phyloP scores from a whole-genome alignment of 352 stramenopile genomes.

The Phytophthora quininea region DNA sequence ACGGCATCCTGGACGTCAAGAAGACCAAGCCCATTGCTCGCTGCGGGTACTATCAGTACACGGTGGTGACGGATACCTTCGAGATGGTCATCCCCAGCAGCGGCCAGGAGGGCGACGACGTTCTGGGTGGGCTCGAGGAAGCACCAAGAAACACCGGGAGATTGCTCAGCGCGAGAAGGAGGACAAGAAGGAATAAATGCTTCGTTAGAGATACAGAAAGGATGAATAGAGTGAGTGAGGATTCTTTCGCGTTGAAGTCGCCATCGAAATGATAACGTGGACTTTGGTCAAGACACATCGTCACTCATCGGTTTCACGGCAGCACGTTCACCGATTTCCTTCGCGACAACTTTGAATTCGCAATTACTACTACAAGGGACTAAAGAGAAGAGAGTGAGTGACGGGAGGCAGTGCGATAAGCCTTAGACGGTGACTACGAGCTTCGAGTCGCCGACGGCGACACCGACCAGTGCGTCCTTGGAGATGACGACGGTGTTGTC shows the following conservation, averaged over 20 bases:
- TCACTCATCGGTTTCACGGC: too few species aligned
- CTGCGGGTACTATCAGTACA: constrained; percentile 43
- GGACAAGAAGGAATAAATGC: constrained; percentile 16
- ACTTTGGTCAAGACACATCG: neutral
- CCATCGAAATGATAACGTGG: constrained; percentile 2
- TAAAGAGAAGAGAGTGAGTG: neutral
- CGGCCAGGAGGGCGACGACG: constrained; percentile 31
- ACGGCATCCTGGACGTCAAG: constrained; percentile 41
- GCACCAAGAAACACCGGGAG: constrained; percentile 32
- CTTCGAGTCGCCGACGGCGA: constrained; percentile 66
- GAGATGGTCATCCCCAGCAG: constrained; percentile 40
- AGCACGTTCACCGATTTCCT: neutral
- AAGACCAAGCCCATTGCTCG: constrained; percentile 41
- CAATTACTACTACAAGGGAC: neutral
- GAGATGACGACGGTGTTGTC: constrained; percentile 80
- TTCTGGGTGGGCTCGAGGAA: constrained; percentile 30
- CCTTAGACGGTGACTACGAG: constrained; percentile 60
- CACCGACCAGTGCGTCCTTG: constrained; percentile 74
- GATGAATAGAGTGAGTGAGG: constrained; percentile 10
- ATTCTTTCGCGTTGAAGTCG: neutral
- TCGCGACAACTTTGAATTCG: neutral
- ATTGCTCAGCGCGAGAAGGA: constrained; percentile 24
- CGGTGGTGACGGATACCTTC: constrained; percentile 38
- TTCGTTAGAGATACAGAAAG: neutral
- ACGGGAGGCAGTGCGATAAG: neutral